Evolutionary conservation across 257 asterid species (phyloP).

Genomic region (Gardenia jasminoides): DNA sequence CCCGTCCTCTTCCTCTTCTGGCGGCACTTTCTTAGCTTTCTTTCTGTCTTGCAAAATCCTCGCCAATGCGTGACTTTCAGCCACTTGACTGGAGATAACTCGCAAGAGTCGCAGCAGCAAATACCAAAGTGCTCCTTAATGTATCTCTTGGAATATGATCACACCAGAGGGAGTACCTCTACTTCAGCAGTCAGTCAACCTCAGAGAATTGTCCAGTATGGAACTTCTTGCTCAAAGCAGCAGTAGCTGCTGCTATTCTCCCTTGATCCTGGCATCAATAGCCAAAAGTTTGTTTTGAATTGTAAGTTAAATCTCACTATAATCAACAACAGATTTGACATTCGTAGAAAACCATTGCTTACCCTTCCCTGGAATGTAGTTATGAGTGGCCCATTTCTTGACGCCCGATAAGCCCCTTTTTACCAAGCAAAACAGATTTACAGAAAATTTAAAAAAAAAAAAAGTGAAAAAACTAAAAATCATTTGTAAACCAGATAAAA

Average conservation of each 20-base stretch:
- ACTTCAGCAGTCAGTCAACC: slow-evolving; percentile 22
- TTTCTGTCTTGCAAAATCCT: not conserved
- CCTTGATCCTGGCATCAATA: slow-evolving; percentile 49
- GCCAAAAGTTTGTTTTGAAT: slow-evolving; percentile 7
- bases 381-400: slow-evolving; percentile 64
- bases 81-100: not conserved
- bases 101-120: slow-evolving; percentile 6
- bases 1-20: not conserved
- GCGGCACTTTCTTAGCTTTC: not conserved
- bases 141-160: not conserved
- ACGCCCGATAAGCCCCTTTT: slow-evolving; percentile 60
- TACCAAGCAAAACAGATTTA: slow-evolving; percentile 14
- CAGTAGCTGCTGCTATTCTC: slow-evolving; percentile 56
- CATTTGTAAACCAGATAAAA: not conserved
- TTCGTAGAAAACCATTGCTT: slow-evolving; percentile 4
- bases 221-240: slow-evolving; percentile 52
- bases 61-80: not conserved
- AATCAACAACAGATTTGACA: slow-evolving; percentile 3
- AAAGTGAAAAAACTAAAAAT: slow-evolving; percentile 1
- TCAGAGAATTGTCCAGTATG: slow-evolving; percentile 42
- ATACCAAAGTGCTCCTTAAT: not conserved
- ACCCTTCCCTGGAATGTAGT: slow-evolving; percentile 70
- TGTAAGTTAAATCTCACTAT: no score
- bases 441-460: no score
- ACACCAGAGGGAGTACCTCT: not conserved